phyloP scores from a whole-genome alignment of 768 basidiomycete genomes.

The Tricholoma saponaceum region DNA sequence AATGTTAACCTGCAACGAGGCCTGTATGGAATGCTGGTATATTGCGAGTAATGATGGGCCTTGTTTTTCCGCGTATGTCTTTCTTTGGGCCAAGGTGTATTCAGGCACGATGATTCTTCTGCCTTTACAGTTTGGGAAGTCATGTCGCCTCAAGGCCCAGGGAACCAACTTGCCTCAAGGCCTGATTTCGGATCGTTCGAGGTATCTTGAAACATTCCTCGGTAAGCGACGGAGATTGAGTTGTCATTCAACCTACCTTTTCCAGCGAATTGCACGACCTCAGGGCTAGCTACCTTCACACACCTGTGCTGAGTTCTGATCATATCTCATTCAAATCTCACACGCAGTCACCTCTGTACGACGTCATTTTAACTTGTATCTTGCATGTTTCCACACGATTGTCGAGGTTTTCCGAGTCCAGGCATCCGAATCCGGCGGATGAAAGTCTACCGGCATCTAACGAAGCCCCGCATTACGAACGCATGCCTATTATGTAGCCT shows the following conservation, averaged over 20 bases:
- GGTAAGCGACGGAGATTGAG: neutral
- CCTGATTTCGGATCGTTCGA: neutral
- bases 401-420: neutral
- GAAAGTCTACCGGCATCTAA: slow-evolving; percentile 7
- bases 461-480: neutral
- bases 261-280: slow-evolving; percentile 1
- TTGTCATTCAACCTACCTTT: slow-evolving; percentile 13
- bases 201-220: neutral
- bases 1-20: too few relatives aligned
- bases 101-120: too few relatives aligned
- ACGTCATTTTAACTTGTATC: slow-evolving; percentile 3
- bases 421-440: slow-evolving; percentile 11
- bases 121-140: neutral
- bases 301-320: neutral
- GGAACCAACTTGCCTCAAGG: neutral
- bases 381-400: neutral
- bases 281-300: neutral
- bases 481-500: too few relatives aligned
- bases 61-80: too few relatives aligned
- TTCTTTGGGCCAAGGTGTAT: too few relatives aligned
- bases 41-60: too few relatives aligned
- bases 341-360: neutral
- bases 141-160: neutral
- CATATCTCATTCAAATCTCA: neutral
- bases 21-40: too few relatives aligned